Evolutionary conservation across 805 yeast species (phyloP), one percentile per base, ranked within the genome.

Genomic region (Ascoidea rubescens): DNA sequence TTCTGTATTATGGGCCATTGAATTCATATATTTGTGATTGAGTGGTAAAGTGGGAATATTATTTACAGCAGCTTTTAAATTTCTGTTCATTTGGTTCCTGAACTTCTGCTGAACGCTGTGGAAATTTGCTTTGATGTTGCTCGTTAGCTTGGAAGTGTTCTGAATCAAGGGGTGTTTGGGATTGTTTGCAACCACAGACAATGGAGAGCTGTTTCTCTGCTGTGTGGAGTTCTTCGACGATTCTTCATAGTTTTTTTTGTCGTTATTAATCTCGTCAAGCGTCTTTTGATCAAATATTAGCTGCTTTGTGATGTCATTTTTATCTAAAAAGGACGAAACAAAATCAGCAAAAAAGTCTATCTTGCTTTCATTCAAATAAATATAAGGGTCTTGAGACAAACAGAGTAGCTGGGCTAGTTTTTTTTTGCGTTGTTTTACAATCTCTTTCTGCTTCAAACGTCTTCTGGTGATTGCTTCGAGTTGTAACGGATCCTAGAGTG

Each of bases 381-480:
- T 64, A 59, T 71, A 67, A 17, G 81, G 78, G 50, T 78, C 64
- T 54, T 78, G 64, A 8, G 85, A 70, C 12, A 82, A 73, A 56
- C 80, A 76, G 60, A 78, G 82, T 16, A 83, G 66, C 62, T 82
- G 85, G 1, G 83, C 72, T 30, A 83, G 67, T 59, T 78, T 79
- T 31, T 81, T 67, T 58, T 79, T 79, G 49, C 88, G 68, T 48
- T 69, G 68, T 54, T 71, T 68, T 10, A 78, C 66, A n/a, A 78
- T 64, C 49, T 70, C 73, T 17, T 50, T 53, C 17, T 54, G 46
- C 21, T 52, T 52, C 2, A 46, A 48, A 12, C 51, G 52, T n/a
- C 58, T 46, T 47, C 53, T 49, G 48, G 48, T 50, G 16, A 55
- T 52, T 5, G 58, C 54, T 48, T 52, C 57, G 28, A 48, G 52